Percentiles rank a stretch among this genome's conserved stretches.
phyloP scores from a whole-genome alignment of 2,329 filamentous ascomycete species.

The Botrytis deweyae region DNA sequence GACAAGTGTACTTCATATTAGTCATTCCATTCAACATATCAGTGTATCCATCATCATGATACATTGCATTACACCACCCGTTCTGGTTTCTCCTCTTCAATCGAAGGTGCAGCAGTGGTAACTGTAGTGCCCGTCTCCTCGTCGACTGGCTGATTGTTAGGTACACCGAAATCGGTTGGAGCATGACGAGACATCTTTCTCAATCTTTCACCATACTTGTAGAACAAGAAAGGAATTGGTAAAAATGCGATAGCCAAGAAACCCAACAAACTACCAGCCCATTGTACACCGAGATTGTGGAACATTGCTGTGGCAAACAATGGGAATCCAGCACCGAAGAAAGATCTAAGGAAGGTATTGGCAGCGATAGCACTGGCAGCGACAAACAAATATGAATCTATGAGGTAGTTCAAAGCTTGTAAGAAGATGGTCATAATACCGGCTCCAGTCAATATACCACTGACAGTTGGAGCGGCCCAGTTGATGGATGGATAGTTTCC shows the following conservation, averaged over 20 bases:
- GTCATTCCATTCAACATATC: background rate
- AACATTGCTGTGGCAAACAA: conserved; percentile 43
- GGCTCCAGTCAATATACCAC: conserved; percentile 55
- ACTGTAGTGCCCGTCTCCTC: conserved; percentile 10
- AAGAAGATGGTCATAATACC: conserved; percentile 61
- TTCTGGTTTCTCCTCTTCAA: conserved; percentile 4
- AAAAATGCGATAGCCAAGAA: conserved; percentile 44
- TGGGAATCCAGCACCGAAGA: conserved; percentile 29
- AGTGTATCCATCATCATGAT: conserved; percentile 1
- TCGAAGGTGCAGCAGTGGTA: conserved; percentile 6
- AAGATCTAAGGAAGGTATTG: conserved; percentile 28
- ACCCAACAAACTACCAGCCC: conserved; percentile 44
- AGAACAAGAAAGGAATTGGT: conserved; percentile 47
- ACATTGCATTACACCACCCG: conserved; percentile 5
- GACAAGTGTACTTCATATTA: conserved; percentile 9
- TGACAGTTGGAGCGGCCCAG: conserved; percentile 30
- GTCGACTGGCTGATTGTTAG: conserved; percentile 1
- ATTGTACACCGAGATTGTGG: conserved; percentile 41
- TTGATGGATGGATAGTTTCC: conserved; percentile 43
- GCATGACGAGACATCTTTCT: conserved; percentile 39
- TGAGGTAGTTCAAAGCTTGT: conserved; percentile 27
- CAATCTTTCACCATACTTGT: conserved; percentile 57
- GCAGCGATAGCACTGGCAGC: conserved; percentile 30
- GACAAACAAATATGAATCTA: conserved; percentile 30
- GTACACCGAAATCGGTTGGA: conserved; percentile 20